phyloP scores from a whole-genome alignment of 805 yeast species.

The Candida oleophila region DNA sequence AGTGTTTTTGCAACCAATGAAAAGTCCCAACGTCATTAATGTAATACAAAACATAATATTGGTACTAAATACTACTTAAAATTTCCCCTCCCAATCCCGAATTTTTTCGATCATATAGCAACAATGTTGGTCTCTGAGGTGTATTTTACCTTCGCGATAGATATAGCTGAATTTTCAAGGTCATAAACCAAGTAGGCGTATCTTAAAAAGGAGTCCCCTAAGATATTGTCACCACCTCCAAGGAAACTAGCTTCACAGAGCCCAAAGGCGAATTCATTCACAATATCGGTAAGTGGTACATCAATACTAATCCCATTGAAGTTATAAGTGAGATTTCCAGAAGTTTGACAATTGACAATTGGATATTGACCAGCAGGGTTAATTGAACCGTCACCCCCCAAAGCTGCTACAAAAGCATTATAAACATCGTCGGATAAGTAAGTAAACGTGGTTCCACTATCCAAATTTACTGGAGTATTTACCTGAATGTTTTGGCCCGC shows the following conservation, averaged over 20 bases:
- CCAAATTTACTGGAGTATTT: not conserved
- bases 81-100: no score
- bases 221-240: constrained; percentile 1
- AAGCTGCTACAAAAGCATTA: not conserved
- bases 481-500: constrained; percentile 10
- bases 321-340: constrained; percentile 5
- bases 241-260: not conserved
- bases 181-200: constrained; percentile 66
- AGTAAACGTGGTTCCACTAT: constrained; percentile 7
- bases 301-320: constrained; percentile 7
- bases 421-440: not conserved
- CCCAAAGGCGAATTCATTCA: not conserved
- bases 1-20: no score
- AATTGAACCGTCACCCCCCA: not conserved
- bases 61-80: no score
- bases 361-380: not conserved
- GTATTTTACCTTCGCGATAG: constrained; percentile 43
- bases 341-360: not conserved
- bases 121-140: constrained; percentile 39
- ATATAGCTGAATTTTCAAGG: constrained; percentile 53
- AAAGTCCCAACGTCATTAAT: no score
- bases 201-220: constrained; percentile 68
- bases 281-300: constrained; percentile 7
- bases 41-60: no score
- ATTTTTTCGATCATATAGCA: no score